Evolutionary conservation across 768 basidiomycete species (phyloP), one percentile per base, ranked within the genome.

Genomic region (Pisolithus sp.): DNA sequence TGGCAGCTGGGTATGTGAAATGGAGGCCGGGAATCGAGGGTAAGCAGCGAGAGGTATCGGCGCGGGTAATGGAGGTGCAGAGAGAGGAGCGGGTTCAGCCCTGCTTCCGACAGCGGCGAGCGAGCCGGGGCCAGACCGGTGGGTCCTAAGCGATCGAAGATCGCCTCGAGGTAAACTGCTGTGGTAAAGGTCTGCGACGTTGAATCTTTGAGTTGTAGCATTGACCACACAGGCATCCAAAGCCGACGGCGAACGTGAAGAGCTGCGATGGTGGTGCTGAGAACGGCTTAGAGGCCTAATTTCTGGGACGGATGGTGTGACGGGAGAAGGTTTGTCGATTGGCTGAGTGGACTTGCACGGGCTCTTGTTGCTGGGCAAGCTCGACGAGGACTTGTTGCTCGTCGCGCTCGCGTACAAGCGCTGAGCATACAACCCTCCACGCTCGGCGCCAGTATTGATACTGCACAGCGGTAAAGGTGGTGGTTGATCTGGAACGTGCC

Each of bases 371-470:
- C 34, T 31, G n/a, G 49, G 38, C 40, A 55, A 46, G 8, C 28
- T 39, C 10, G 39, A 39, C 12, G 57, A 53, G 21, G 52, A 50
- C 26, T 52, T 59, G 47, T 56, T 61, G 49, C 53, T 59, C 24
- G 63, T 47, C 4, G 74, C 71, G 43, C 73, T 76, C 7, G 72
- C 73, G 55, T 76, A 78, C 24, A 78, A 59, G 46, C 69, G 70
- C 44, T 75, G 76, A 21, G 76, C 76, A 34, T 67, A 58, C 3
- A 69, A 69, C 43, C 60, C 52, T 13, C 62, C 66, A 39, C 44
- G 54, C 10, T 47, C 53, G 45, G 53, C 34, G 24, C 48, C 18
- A 24, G 60, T 48, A n/a, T 49, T 40, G 5, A 51, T 20, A 7
- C 47, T 30, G 30, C 42, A 37, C 24, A 41, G 40, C 7, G 53